phyloP scores from a whole-genome alignment of 2,329 filamentous ascomycete species.

The Corynespora cassiicola region DNA sequence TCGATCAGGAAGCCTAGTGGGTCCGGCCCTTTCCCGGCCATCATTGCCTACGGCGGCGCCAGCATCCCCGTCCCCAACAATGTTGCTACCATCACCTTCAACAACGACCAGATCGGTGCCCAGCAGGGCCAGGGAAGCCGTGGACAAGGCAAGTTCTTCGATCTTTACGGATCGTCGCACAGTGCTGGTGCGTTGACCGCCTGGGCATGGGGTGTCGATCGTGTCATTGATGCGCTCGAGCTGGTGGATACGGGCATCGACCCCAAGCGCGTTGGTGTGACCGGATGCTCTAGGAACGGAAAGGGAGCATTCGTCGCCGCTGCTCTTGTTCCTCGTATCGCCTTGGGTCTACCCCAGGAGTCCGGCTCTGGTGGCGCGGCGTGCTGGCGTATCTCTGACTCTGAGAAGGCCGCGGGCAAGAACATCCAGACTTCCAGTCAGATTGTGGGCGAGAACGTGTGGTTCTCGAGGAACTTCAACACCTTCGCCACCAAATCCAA shows the following conservation, averaged over 20 bases:
- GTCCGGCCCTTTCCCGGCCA: conserved; percentile 60
- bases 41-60: conserved; percentile 63
- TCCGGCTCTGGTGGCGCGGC: conserved; percentile 67
- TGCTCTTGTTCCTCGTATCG: conserved; percentile 65
- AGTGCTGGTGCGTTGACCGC: conserved; percentile 65
- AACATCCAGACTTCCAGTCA: conserved; percentile 67
- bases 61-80: conserved; percentile 62
- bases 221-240: conserved; percentile 67
- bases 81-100: conserved; percentile 65
- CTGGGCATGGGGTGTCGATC: conserved; percentile 69
- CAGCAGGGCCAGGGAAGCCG: conserved; percentile 55
- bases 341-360: conserved; percentile 68
- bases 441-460: conserved; percentile 68
- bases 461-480: conserved; percentile 66
- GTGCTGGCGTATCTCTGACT: conserved; percentile 61
- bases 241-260: conserved; percentile 55
- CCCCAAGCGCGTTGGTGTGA: conserved; percentile 56
- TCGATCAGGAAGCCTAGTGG: conserved; percentile 49
- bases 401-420: conserved; percentile 58
- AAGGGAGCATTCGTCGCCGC: conserved; percentile 69
- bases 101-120: conserved; percentile 64
- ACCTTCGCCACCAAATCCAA: conserved; percentile 55
- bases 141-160: conserved; percentile 66
- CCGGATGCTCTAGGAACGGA: conserved; percentile 69
- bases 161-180: conserved; percentile 62